Evolutionary conservation across 2,329 filamentous ascomycete genomes (phyloP), one percentile per base, ranked within the genome.

Genomic region (Hymenoscyphus fructigenus): DNA sequence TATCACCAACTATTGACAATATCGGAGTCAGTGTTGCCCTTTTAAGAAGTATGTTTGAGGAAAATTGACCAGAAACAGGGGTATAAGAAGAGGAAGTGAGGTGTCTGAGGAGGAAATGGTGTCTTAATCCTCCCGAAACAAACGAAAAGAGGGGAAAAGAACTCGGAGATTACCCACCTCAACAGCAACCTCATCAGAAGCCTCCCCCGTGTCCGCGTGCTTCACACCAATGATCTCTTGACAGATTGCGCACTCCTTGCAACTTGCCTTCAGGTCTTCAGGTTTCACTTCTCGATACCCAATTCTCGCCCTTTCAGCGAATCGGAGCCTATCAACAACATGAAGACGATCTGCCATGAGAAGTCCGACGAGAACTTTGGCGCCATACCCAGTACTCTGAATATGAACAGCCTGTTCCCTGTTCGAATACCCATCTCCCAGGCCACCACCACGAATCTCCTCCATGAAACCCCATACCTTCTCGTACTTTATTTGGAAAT

Each of bases 261-360:
- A n/a, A 28, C 68, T 67, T 1, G 63, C 36, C 36, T 60, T 56
- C 14, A 71, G 17, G 32, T 60, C 26, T 7, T 56, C 23, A 38
- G 44, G 15, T 15, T 55, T 28, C n/a, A 72, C 56, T 20, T 56
- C 12, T 1, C 61, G 28, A 38, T 67, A 69, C 3, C 65, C 62
- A 36, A 67, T 62, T 3, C 57, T 15, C 12, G 61, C 20, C 9
- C 65, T 38, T 26, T 63, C 20, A 5, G 55, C 15, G 12, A 56
- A n/a, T 15, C 67, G 63, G 15, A 63, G 23, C 3, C 29, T 28
- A 9, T 68, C 60, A 1, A 70, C 58, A 15, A 69, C 64, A 6
- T 66, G 57, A 17, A 71, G 32, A 4, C 72, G 68, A 63, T 73
- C 71, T 2, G 65, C 65, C 67, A 74, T 68, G 56, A 74, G 57